phyloP scores from a whole-genome alignment of 306 rosid species.

The Amphicarpaea edgeworthii region DNA sequence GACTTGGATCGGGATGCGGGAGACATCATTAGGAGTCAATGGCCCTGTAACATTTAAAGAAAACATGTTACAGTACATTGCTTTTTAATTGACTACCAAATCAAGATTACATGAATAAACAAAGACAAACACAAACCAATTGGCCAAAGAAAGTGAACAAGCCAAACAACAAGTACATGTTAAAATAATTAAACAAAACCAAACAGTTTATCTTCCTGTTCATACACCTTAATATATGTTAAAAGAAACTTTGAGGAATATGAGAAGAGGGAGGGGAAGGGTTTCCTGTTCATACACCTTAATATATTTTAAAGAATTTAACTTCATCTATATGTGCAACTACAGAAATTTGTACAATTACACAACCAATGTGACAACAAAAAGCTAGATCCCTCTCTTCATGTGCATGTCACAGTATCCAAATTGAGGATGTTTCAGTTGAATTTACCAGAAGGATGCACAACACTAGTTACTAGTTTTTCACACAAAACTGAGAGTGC shows the following conservation, averaged over 20 bases:
- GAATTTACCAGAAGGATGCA: conserved; percentile 3
- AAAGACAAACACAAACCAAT: conserved; percentile 4
- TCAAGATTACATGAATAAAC: conserved; percentile 23
- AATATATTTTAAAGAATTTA: conserved; percentile 3
- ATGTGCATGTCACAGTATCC: neutral
- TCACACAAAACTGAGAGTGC: neutral
- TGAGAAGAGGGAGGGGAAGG: neutral
- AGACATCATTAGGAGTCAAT: conserved; percentile 65
- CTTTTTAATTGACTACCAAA: conserved; percentile 13
- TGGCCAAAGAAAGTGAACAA: conserved; percentile 11
- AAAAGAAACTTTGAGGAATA: too few relatives aligned
- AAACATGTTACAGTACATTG: conserved; percentile 26
- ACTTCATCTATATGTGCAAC: conserved; percentile 14
- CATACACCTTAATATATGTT: too few relatives aligned
- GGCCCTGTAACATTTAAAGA: conserved; percentile 50
- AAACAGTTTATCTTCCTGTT: neutral
- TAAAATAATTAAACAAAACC: neutral
- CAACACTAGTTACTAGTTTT: neutral
- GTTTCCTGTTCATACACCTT: neutral
- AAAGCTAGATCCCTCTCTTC: neutral
- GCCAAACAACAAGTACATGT: conserved; percentile 11
- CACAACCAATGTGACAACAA: neutral
- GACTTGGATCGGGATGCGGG: conserved; percentile 89
- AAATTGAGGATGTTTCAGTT: conserved; percentile 24
- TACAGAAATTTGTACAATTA: neutral